Evolutionary conservation across 2,329 filamentous ascomycete genomes (phyloP).

Genomic region (Nemania sp.): DNA sequence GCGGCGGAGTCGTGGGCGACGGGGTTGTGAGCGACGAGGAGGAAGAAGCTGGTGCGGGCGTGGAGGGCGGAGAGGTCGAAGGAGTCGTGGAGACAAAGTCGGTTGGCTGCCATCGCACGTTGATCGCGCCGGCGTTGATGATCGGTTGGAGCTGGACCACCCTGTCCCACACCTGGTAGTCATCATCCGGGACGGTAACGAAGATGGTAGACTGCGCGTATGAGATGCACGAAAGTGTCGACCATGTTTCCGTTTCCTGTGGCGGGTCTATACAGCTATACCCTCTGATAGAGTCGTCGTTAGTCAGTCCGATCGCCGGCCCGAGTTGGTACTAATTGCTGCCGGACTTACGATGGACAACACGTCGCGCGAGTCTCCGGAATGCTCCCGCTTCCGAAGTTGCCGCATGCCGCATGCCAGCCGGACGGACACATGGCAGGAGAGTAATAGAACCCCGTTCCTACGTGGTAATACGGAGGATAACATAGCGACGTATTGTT

Average conservation of each 20-base stretch:
- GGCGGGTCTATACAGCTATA: background rate
- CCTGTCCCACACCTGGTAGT: background rate
- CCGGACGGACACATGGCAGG: slow-evolving; percentile 5
- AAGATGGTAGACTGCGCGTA: background rate
- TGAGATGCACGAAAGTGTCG: slow-evolving; percentile 7
- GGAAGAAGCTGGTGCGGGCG: background rate
- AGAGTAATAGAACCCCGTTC: background rate
- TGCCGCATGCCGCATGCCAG: background rate
- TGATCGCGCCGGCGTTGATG: slow-evolving; percentile 4
- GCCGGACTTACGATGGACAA: slow-evolving; percentile 2
- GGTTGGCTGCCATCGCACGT: slow-evolving; percentile 11
- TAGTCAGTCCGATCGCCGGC: background rate
- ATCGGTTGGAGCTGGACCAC: slow-evolving; percentile 6
- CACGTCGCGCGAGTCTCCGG: slow-evolving; percentile 11
- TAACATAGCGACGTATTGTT: slow-evolving; percentile 1
- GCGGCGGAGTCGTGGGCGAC: background rate
- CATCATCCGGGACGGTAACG: slow-evolving; percentile 6
- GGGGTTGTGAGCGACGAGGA: background rate
- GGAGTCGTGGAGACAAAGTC: background rate
- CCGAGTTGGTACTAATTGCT: no score
- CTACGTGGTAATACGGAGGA: slow-evolving; percentile 1
- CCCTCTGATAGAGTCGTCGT: background rate
- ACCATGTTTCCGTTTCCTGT: background rate
- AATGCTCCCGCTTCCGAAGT: background rate
- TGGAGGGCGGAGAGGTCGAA: background rate